phyloP scores from a whole-genome alignment of 768 basidiomycete genomes.

The Pleurotus salmoneostramineus region DNA sequence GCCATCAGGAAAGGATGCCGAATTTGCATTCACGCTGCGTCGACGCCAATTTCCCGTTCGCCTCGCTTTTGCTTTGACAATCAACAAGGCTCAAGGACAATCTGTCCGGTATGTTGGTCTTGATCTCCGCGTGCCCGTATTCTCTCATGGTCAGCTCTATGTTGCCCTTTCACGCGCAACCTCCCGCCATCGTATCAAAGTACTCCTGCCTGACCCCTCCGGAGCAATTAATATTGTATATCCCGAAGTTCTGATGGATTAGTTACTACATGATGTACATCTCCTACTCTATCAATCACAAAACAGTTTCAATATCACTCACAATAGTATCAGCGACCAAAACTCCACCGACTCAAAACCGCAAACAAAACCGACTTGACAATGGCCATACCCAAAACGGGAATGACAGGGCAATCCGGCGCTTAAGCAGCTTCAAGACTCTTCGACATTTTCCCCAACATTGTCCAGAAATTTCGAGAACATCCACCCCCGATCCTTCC shows the following conservation, averaged over 20 bases:
- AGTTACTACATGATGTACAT: background rate
- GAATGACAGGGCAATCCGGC: no score
- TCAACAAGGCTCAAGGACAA: slow-evolving; percentile 49
- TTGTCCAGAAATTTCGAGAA: no score
- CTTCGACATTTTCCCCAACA: no score
- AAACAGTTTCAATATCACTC: background rate
- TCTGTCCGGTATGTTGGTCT: slow-evolving; percentile 37
- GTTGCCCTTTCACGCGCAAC: slow-evolving; percentile 34
- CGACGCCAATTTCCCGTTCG: slow-evolving; percentile 38
- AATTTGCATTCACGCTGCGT: slow-evolving; percentile 23
- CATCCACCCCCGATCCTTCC: no score
- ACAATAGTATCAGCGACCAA: no score
- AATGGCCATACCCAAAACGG: no score
- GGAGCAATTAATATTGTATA: slow-evolving; percentile 7
- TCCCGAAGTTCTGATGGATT: slow-evolving; percentile 8
- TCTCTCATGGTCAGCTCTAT: slow-evolving; percentile 41
- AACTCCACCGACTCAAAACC: no score
- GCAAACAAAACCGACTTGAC: no score
- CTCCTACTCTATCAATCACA: background rate
- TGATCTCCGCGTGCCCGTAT: slow-evolving; percentile 30
- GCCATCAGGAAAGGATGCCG: slow-evolving; percentile 18
- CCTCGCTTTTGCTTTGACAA: slow-evolving; percentile 42
- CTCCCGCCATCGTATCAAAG: slow-evolving; percentile 19
- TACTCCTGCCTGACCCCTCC: slow-evolving; percentile 12
- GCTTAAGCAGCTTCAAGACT: no score